Conservation (phyloP, 2,329 filamentous ascomycete genomes). For the Microcera coccophila region DNA sequence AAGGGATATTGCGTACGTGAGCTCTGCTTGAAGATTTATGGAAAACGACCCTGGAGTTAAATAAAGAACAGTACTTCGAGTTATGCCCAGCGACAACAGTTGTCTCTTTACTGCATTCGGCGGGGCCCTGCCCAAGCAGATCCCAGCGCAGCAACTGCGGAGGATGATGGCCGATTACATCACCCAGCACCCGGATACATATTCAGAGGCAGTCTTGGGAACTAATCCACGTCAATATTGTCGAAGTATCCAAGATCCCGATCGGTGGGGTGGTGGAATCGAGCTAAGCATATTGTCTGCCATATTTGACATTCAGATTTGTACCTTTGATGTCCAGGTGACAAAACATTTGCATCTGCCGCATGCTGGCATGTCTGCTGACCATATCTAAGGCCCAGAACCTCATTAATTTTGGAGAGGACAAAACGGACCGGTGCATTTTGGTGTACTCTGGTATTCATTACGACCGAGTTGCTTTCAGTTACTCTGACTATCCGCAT, state of each 20-base stretch:
- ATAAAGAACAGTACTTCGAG: slow-evolving; percentile 63
- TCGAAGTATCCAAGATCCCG: slow-evolving; percentile 70
- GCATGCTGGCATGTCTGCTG: slow-evolving; percentile 1
- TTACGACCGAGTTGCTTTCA: slow-evolving; percentile 84
- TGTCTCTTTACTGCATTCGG: slow-evolving; percentile 91
- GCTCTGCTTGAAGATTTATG: neutral
- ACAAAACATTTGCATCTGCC: slow-evolving; percentile 5
- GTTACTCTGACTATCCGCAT: slow-evolving; percentile 55
- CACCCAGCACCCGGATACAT: slow-evolving; percentile 65
- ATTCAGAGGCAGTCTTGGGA: slow-evolving; percentile 73
- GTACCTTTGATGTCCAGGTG: slow-evolving; percentile 72
- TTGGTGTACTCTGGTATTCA: slow-evolving; percentile 90
- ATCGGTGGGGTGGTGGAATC: slow-evolving; percentile 88
- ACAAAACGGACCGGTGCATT: slow-evolving; percentile 64
- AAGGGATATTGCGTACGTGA: slow-evolving; percentile 47
- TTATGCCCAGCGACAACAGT: slow-evolving; percentile 96
- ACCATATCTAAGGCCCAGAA: slow-evolving; percentile 27
- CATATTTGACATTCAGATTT: slow-evolving; percentile 81
- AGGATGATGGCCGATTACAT: slow-evolving; percentile 77
- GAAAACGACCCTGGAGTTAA: slow-evolving; percentile 5
- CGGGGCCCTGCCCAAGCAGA: slow-evolving; percentile 63
- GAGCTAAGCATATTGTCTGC: slow-evolving; percentile 82
- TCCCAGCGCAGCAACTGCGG: slow-evolving; percentile 57
- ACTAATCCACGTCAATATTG: slow-evolving; percentile 71
- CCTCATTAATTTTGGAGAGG: slow-evolving; percentile 68